Evolutionary conservation across 1,284 basidiomycete genomes (phyloP).

Genomic region (Porogramme epimiltina): DNA sequence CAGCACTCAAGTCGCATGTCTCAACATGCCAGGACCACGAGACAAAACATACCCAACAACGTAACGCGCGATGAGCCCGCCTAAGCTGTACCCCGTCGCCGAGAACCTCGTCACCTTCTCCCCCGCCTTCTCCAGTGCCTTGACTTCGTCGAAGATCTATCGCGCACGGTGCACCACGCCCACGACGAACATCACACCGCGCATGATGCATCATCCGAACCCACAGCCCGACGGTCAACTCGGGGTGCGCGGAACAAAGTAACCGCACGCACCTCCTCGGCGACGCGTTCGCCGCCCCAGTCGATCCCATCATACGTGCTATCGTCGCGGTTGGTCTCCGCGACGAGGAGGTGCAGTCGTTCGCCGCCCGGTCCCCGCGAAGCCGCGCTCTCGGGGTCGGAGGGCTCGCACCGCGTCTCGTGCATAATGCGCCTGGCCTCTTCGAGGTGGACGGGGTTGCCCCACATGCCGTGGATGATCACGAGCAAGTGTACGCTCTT

Average conservation of each 20-base stretch:
- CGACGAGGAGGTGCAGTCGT: constrained; percentile 44
- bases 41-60: constrained; percentile 63
- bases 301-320: constrained; percentile 68
- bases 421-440: constrained; percentile 46
- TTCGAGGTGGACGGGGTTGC: constrained; percentile 59
- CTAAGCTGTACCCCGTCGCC: constrained; percentile 79
- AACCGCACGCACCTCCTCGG: constrained; percentile 56
- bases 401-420: constrained; percentile 34
- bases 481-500: constrained; percentile 40
- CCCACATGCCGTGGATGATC: constrained; percentile 87
- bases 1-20: not conserved
- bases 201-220: too few relatives aligned
- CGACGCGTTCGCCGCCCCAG: constrained; percentile 62
- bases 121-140: constrained; percentile 52
- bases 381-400: constrained; percentile 7
- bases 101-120: constrained; percentile 67
- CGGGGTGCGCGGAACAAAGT: too few relatives aligned
- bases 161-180: not conserved
- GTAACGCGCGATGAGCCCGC: constrained; percentile 81
- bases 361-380: constrained; percentile 28
- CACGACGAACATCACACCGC: not conserved
- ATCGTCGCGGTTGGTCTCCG: constrained; percentile 50
- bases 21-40: too few relatives aligned
- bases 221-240: too few relatives aligned
- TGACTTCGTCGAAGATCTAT: constrained; percentile 57